A percentile compares a stretch with the other conserved stretches of the same genome.
Conservation (phyloP, 768 basidiomycete genomes). For the Tylopilus plumbeoviolaceoides region DNA sequence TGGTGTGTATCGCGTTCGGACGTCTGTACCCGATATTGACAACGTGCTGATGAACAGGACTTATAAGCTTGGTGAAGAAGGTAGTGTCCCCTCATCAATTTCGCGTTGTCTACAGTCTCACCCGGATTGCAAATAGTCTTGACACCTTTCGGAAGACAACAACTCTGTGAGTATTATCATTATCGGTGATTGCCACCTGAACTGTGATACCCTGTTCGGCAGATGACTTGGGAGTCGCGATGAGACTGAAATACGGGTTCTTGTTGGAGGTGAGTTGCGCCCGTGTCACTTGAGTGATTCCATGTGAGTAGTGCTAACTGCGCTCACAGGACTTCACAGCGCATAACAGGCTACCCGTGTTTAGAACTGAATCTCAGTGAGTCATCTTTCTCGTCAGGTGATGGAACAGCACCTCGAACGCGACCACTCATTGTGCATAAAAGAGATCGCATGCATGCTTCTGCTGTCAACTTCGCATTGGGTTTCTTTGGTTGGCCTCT, state of each 20-base stretch:
- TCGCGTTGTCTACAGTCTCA: background rate
- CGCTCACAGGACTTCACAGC: conserved; percentile 53
- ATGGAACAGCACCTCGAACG: background rate
- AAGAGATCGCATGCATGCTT: conserved; percentile 68
- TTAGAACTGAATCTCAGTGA: conserved; percentile 74
- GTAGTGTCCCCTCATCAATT: conserved; percentile 31
- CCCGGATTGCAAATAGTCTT: conserved; percentile 45
- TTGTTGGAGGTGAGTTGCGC: conserved; percentile 48
- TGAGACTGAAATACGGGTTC: conserved; percentile 76
- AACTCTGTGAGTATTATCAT: conserved; percentile 56
- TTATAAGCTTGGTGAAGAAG: conserved; percentile 86
- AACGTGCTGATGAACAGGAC: conserved; percentile 46
- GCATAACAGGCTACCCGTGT: conserved; percentile 63
- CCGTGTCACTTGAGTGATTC: conserved; percentile 4
- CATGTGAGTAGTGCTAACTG: conserved; percentile 12
- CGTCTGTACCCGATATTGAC: conserved; percentile 1
- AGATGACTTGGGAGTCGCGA: conserved; percentile 68
- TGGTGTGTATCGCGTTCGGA: conserved; percentile 46
- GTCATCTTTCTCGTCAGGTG: conserved; percentile 13
- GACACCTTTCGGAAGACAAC: conserved; percentile 88
- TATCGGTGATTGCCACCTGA: background rate
- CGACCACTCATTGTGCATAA: background rate
- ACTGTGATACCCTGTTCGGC: background rate
- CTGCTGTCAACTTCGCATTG: conserved; percentile 62
- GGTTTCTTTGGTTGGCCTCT: conserved; percentile 79